phyloP scores from a whole-genome alignment of 257 asterid genomes.

The Euphrasia confusa region DNA sequence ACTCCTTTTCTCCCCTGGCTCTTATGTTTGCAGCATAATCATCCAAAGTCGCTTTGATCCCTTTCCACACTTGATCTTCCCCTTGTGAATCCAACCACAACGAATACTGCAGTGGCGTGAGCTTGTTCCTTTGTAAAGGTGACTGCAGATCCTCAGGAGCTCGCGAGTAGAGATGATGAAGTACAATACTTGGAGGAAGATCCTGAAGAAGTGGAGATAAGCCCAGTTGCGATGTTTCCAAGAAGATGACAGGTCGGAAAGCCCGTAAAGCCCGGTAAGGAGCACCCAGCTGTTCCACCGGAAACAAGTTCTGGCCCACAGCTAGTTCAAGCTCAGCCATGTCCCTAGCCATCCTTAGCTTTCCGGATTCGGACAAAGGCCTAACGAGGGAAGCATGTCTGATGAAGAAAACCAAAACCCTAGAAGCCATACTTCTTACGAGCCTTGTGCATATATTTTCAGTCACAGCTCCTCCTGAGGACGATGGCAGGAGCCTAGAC shows the following conservation, averaged over 20 bases:
- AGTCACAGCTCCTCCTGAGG: conserved; percentile 40
- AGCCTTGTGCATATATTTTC: conserved; percentile 85
- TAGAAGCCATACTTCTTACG: conserved; percentile 82
- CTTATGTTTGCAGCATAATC: conserved; percentile 79
- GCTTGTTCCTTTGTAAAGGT: conserved; percentile 83
- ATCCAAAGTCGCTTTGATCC: conserved; percentile 76
- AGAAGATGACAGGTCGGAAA: conserved; percentile 81
- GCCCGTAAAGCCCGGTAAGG: conserved; percentile 96
- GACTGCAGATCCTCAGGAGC: conserved; percentile 90
- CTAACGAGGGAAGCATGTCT: conserved; percentile 91
- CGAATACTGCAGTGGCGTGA: conserved; percentile 79
- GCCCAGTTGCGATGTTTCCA: conserved; percentile 82
- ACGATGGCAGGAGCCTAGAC: conserved; percentile 73
- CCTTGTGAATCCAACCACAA: conserved; percentile 96
- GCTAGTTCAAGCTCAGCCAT: conserved; percentile 94
- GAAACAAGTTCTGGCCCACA: conserved; percentile 82
- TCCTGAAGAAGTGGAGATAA: conserved; percentile 87
- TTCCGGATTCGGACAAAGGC: conserved; percentile 93
- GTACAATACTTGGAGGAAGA: conserved; percentile 75
- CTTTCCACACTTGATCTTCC: conserved; percentile 97
- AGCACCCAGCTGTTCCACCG: conserved; percentile 91
- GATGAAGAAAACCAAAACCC: conserved; percentile 74
- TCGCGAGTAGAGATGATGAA: conserved; percentile 87
- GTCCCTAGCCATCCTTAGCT: conserved; percentile 93
- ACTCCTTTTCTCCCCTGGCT: conserved; percentile 89